These are phyloP conservation scores for Microsporum canis DNA, from an alignment of 2,329 filamentous ascomycete genomes.

Conservation along the genomic window DNA sequence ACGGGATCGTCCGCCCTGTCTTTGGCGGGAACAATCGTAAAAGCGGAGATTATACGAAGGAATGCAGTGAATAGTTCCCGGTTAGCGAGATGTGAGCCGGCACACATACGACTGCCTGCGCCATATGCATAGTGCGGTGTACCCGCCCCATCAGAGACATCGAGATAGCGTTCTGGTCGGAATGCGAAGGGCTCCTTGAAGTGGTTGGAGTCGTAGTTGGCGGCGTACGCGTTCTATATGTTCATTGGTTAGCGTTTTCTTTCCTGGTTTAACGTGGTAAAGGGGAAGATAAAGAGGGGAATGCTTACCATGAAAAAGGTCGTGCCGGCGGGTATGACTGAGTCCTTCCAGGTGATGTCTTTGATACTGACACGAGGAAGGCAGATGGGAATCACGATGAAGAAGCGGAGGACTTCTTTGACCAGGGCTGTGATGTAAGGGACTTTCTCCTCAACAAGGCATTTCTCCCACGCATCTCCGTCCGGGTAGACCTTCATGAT, in stretches of 20 bases:
- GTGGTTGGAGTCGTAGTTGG: slow-evolving; percentile 58
- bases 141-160: slow-evolving; percentile 40
- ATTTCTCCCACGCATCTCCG: slow-evolving; percentile 64
- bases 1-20: slow-evolving; percentile 41
- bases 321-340: slow-evolving; percentile 60
- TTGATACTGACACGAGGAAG: slow-evolving; percentile 62
- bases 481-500: slow-evolving; percentile 62
- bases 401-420: slow-evolving; percentile 68
- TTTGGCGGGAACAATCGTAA: slow-evolving; percentile 42
- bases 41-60: slow-evolving; percentile 48
- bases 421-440: slow-evolving; percentile 67
- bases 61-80: slow-evolving; percentile 52
- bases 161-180: slow-evolving; percentile 59
- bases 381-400: slow-evolving; percentile 68
- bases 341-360: slow-evolving; percentile 57
- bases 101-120: slow-evolving; percentile 53
- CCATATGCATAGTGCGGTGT: slow-evolving; percentile 54
- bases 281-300: not conserved
- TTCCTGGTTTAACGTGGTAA: not conserved
- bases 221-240: slow-evolving; percentile 56
- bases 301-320: slow-evolving; percentile 61
- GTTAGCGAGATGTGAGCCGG: slow-evolving; percentile 52
- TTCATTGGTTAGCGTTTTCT: not conserved
- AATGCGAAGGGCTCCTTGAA: slow-evolving; percentile 55
- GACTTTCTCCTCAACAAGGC: slow-evolving; percentile 61